Evolutionary conservation across 2,329 filamentous ascomycete genomes (phyloP).

Genomic region (Alternaria sp.): DNA sequence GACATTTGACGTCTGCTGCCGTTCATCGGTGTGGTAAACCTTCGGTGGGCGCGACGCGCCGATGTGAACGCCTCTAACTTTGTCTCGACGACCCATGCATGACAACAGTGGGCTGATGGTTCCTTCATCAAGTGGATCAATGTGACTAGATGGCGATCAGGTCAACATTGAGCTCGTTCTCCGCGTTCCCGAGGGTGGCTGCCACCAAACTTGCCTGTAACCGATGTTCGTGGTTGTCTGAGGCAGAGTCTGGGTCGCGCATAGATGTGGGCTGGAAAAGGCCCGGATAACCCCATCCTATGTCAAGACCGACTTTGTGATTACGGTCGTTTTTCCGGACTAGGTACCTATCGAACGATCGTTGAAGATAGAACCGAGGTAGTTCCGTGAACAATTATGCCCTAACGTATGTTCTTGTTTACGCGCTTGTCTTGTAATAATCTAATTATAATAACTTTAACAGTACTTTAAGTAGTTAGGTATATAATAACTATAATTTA

Average conservation of each 20-base stretch:
- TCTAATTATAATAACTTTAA: too few relatives aligned
- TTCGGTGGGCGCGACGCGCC: conserved; percentile 2
- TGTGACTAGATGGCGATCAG: neutral
- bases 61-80: neutral
- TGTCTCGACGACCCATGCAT: conserved; percentile 2
- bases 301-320: neutral
- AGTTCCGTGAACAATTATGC: neutral
- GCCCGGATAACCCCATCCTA: neutral
- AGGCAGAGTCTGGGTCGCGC: neutral
- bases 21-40: conserved; percentile 6
- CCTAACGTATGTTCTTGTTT: too few relatives aligned
- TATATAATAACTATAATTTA: too few relatives aligned
- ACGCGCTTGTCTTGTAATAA: too few relatives aligned
- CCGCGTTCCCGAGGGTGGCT: neutral
- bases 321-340: neutral
- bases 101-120: neutral
- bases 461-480: too few relatives aligned
- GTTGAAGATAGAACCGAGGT: neutral
- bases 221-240: neutral
- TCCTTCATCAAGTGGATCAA: neutral
- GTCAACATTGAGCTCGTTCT: neutral
- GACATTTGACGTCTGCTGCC: conserved; percentile 2
- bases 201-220: neutral
- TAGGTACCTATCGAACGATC: neutral
- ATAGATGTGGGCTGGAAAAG: neutral